Percentiles rank a stretch among this genome's conserved stretches.
These are phyloP conservation scores for Pyricularia grisea DNA, from an alignment of 2,329 filamentous ascomycete genomes.

Conservation along the genomic window DNA sequence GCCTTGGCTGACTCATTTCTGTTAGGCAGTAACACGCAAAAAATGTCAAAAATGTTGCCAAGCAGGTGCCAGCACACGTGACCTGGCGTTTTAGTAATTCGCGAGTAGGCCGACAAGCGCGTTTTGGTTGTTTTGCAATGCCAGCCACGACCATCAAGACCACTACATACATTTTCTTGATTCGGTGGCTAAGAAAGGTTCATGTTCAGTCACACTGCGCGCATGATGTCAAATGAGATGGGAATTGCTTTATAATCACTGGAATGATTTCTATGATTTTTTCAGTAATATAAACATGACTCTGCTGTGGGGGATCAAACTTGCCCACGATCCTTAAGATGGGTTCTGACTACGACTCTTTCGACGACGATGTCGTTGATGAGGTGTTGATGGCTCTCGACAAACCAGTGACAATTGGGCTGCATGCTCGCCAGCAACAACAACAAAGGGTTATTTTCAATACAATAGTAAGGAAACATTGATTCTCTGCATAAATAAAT, in stretches of 20 bases:
- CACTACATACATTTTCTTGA: not conserved
- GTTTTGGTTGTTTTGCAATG: not conserved
- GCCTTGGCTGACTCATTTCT: not conserved
- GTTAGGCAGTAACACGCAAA: not conserved
- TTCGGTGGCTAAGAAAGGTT: not conserved
- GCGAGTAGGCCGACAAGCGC: not conserved
- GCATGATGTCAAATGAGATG: not conserved
- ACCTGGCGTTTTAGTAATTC: not conserved
- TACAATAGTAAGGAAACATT: not conserved
- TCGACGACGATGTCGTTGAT: slow-evolving; percentile 42
- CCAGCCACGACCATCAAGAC: not conserved
- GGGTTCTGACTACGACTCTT: slow-evolving; percentile 1
- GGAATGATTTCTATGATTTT: not conserved
- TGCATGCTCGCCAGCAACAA: not conserved
- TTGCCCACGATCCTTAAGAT: not conserved
- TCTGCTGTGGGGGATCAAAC: not conserved
- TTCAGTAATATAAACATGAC: not conserved
- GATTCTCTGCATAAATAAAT: not conserved
- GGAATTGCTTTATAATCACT: not conserved
- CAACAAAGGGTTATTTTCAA: not conserved
- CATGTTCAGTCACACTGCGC: not conserved
- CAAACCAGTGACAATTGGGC: slow-evolving; percentile 8
- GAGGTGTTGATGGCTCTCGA: slow-evolving; percentile 53
- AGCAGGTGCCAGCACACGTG: not conserved
- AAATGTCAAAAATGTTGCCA: too few species aligned